Evolutionary conservation across 73 alveolate species (phyloP).

Genomic region (Paramecium octaurelia): DNA sequence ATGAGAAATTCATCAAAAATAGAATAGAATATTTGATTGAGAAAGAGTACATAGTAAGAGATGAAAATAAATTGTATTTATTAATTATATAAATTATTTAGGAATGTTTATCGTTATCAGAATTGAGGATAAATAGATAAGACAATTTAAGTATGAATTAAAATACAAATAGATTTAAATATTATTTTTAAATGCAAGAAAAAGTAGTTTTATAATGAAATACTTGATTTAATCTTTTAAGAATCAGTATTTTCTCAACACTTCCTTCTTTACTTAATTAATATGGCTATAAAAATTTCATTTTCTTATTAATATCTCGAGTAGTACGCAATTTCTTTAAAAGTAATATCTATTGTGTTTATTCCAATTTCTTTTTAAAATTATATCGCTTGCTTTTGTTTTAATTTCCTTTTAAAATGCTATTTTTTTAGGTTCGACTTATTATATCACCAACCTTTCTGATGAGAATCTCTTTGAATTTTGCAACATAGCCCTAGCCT

Average conservation of each 20-base stretch:
- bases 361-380: too few species aligned
- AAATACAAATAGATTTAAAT: background rate
- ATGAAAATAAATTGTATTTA: slow-evolving; percentile 57
- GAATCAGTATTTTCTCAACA: slow-evolving; percentile 25
- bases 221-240: background rate
- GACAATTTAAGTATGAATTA: background rate
- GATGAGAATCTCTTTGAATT: too few species aligned
- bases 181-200: too few species aligned
- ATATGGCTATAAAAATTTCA: background rate
- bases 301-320: background rate
- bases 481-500: too few species aligned
- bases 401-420: too few species aligned
- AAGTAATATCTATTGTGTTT: too few species aligned
- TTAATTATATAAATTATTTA: background rate
- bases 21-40: slow-evolving; percentile 55
- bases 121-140: background rate
- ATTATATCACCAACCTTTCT: too few species aligned
- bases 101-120: slow-evolving; percentile 24
- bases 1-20: slow-evolving; percentile 37
- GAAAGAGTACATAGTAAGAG: slow-evolving; percentile 52
- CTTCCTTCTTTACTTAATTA: background rate
- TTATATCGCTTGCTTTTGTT: too few species aligned
- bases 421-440: too few species aligned
- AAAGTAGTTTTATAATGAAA: too few species aligned
- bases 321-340: too few species aligned